Percentiles rank a stretch among this genome's conserved stretches.
These are phyloP conservation scores for Pleurotus pulmonarius DNA, from an alignment of 768 basidiomycete species.

Conservation along the genomic window DNA sequence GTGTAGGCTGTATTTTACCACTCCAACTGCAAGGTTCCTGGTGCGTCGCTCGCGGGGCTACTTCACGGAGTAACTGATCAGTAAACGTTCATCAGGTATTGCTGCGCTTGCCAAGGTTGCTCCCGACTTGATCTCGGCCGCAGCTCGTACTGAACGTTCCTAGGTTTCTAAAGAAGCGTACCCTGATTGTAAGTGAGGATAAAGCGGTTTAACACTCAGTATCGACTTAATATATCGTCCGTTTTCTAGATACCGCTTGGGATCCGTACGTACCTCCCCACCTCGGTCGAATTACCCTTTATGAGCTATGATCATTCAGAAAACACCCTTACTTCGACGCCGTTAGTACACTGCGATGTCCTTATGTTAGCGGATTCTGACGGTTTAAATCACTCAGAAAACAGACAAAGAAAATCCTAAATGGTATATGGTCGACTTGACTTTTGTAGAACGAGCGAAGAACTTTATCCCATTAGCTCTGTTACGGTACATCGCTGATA, in stretches of 20 bases:
- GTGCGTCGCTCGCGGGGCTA: slow-evolving; percentile 28
- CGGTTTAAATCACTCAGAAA: slow-evolving; percentile 55
- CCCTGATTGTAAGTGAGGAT: slow-evolving; percentile 69
- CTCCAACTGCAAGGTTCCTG: slow-evolving; percentile 82
- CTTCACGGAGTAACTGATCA: too few relatives aligned
- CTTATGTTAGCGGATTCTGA: too few relatives aligned
- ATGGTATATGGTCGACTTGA: slow-evolving; percentile 92
- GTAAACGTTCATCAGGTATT: slow-evolving; percentile 43
- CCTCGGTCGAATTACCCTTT: slow-evolving; percentile 5
- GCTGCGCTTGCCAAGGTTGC: slow-evolving; percentile 78
- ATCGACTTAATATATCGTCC: not conserved
- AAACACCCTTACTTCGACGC: slow-evolving; percentile 80
- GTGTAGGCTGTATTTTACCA: slow-evolving; percentile 79
- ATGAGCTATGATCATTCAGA: slow-evolving; percentile 18
- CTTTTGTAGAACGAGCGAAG: slow-evolving; percentile 57
- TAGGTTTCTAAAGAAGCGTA: slow-evolving; percentile 83
- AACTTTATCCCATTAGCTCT: slow-evolving; percentile 80
- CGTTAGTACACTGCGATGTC: slow-evolving; percentile 32
- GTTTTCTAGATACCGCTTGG: slow-evolving; percentile 78
- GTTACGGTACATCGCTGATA: slow-evolving; percentile 58
- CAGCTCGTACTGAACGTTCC: too few relatives aligned
- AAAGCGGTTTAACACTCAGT: too few relatives aligned
- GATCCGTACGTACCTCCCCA: slow-evolving; percentile 53
- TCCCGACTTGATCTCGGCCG: not conserved
- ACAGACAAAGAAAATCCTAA: slow-evolving; percentile 69